Base-by-base conservation (phyloP, 2,329 filamentous ascomycete genomes). In the Drechslera avenae region DNA sequence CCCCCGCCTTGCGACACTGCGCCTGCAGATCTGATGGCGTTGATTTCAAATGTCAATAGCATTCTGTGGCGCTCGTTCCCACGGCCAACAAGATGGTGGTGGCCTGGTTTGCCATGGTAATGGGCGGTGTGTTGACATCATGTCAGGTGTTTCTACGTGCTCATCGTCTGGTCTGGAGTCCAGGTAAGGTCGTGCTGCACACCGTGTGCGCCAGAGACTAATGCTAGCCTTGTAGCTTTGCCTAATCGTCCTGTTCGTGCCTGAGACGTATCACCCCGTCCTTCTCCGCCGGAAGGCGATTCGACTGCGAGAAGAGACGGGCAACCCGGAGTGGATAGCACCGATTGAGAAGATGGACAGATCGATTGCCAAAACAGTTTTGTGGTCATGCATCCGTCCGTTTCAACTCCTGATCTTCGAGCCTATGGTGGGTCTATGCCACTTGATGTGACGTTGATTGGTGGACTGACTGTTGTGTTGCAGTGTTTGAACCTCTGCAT, bases 211-310 rank as follows among this genome's bases (percentile, higher is more conserved):
- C 41, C 42, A 52, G 39, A 49, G 48, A 54, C 50, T 66, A 50
- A 66, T 40, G 39, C 56, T 48, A 50, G 43, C 21, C 12, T 35
- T 79, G 6, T 74, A 91, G 63, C 79, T 90, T 41, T 68, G 80
- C 9, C 76, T 84, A 52, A 86, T 96, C 44, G 68, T 86, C 28
- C 68, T 90, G 28, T 78, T 91, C 35, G 90, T 96, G 2, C 92
- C 91, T 4, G 91, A 97, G 76, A 97, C 91, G 1, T 96, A 94
- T 71, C 89, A 81, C 55, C 82, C 82, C 17, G 82, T 92, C 13
- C 76, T 94, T 39, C 78, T 96, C 34, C 83, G 86, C 44, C 79
- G 81, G 36, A 95, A 94, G 70, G 91, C 91, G 2, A 78, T 79
- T 46, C 79, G 78, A 48, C 71, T 91, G 26, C 86, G 91, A 46